A percentile compares a stretch with the other conserved stretches of the same genome.
Conservation (phyloP, 257 asterid genomes). For the Solanum sejunctum region DNA sequence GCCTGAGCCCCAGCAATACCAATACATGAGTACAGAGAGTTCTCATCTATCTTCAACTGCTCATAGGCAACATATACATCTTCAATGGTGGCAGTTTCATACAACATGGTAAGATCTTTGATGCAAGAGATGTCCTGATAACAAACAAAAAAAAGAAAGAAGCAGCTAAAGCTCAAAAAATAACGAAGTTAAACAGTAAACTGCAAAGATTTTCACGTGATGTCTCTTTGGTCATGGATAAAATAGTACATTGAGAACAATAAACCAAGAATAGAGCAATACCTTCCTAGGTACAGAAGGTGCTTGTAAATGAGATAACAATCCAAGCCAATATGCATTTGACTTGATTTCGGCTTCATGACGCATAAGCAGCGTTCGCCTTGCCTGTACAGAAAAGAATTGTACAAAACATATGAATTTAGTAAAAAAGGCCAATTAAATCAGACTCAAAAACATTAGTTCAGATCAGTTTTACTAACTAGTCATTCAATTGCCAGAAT, state of each 20-base stretch:
- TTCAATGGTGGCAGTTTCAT: constrained; percentile 72
- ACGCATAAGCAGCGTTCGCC: constrained; percentile 88
- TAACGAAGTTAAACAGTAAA: not conserved
- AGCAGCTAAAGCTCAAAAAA: not conserved
- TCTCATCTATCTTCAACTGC: constrained; percentile 77
- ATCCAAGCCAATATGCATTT: constrained; percentile 94
- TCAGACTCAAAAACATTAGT: not conserved
- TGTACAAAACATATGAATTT: not conserved
- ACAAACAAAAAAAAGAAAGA: constrained; percentile 2
- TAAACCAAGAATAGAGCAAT: not conserved
- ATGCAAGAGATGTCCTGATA: constrained; percentile 88
- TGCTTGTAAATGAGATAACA: constrained; percentile 92
- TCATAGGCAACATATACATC: constrained; percentile 78
- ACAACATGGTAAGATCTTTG: constrained; percentile 67
- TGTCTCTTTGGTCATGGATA: not conserved
- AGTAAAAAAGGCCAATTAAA: not conserved
- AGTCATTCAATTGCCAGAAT: not conserved
- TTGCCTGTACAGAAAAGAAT: constrained; percentile 43
- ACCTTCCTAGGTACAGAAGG: constrained; percentile 90
- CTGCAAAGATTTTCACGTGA: not conserved
- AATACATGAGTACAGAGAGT: constrained; percentile 79
- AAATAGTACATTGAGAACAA: not conserved
- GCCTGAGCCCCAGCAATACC: constrained; percentile 88
- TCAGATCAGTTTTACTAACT: not conserved
- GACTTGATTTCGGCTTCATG: constrained; percentile 99